Evolutionary conservation across 305 asterid genomes (phyloP).

Genomic region (Fraxinus angustifolia): DNA sequence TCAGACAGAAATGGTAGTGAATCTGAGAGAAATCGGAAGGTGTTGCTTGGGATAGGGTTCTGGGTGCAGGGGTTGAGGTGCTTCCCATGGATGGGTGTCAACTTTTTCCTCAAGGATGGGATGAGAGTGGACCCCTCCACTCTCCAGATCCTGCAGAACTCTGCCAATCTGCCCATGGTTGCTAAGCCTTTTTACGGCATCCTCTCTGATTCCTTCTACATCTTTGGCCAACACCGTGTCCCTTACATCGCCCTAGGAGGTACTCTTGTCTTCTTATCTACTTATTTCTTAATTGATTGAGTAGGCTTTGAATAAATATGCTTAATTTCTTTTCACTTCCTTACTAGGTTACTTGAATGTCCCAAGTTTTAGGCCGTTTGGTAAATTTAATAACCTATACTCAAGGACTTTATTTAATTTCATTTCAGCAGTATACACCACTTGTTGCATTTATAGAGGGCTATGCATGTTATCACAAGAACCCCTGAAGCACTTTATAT

Average conservation of each 20-base stretch:
- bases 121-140: constrained; percentile 74
- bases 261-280: constrained; percentile 14
- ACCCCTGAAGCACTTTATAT: not conserved
- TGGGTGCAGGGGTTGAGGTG: constrained; percentile 65
- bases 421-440: not conserved
- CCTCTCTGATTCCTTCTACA: constrained; percentile 75
- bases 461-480: not conserved
- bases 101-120: constrained; percentile 84
- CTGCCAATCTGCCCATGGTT: constrained; percentile 90
- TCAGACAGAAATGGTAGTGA: constrained; percentile 28
- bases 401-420: not conserved
- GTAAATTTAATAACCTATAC: not conserved
- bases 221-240: constrained; percentile 85
- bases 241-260: constrained; percentile 95
- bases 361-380: not conserved
- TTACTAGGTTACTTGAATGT: not conserved
- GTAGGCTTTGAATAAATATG: not conserved
- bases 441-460: not conserved
- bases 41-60: constrained; percentile 60
- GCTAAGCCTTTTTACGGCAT: constrained; percentile 88
- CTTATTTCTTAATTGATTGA: not conserved
- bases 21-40: constrained; percentile 39
- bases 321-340: not conserved
- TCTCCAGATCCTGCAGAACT: constrained; percentile 82
- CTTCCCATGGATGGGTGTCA: constrained; percentile 93